A percentile compares a stretch with the other conserved stretches of the same genome.
These are phyloP conservation scores for Aureobasidium melanogenum DNA, from an alignment of 2,329 filamentous ascomycete genomes.

Conservation along the genomic window DNA sequence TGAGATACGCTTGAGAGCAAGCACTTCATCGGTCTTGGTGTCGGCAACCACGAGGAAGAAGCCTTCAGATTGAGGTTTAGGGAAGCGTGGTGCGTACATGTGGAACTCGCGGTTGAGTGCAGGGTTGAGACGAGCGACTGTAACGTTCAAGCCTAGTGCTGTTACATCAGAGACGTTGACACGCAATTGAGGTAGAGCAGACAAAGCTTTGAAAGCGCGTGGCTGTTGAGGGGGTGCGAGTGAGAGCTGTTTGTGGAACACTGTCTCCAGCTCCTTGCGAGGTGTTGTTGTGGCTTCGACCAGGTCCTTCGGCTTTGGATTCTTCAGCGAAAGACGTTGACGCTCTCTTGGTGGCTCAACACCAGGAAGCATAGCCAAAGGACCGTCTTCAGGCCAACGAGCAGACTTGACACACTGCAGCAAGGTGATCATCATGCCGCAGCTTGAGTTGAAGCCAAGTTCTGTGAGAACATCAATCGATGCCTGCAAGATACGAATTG, in stretches of 20 bases:
- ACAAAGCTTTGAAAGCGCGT: constrained; percentile 51
- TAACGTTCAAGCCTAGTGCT: constrained; percentile 53
- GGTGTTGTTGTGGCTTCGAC: constrained; percentile 32
- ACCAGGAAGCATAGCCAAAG: constrained; percentile 70
- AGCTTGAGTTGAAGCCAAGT: constrained; percentile 70
- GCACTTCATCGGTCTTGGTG: constrained; percentile 59
- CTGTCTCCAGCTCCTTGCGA: constrained; percentile 21
- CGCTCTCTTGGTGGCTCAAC: constrained; percentile 42
- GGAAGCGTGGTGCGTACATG: constrained; percentile 81
- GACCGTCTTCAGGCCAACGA: constrained; percentile 77
- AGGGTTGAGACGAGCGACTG: constrained; percentile 58
- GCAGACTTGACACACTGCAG: constrained; percentile 90
- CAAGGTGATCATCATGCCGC: constrained; percentile 70
- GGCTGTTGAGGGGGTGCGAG: constrained; percentile 38
- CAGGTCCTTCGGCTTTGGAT: constrained; percentile 26
- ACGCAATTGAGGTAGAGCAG: constrained; percentile 59
- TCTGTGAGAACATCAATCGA: constrained; percentile 90
- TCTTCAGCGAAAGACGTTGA: constrained; percentile 29
- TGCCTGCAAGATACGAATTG: constrained; percentile 93
- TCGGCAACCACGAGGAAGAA: constrained; percentile 79
- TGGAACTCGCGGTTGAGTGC: constrained; percentile 57
- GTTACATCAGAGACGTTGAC: constrained; percentile 55
- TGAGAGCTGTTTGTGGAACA: constrained; percentile 42
- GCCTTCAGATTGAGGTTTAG: constrained; percentile 88
- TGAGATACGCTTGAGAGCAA: constrained; percentile 77